Evolutionary conservation across 371 early-diverging fungal species (phyloP).

Genomic region (Rhizopus delemar): DNA sequence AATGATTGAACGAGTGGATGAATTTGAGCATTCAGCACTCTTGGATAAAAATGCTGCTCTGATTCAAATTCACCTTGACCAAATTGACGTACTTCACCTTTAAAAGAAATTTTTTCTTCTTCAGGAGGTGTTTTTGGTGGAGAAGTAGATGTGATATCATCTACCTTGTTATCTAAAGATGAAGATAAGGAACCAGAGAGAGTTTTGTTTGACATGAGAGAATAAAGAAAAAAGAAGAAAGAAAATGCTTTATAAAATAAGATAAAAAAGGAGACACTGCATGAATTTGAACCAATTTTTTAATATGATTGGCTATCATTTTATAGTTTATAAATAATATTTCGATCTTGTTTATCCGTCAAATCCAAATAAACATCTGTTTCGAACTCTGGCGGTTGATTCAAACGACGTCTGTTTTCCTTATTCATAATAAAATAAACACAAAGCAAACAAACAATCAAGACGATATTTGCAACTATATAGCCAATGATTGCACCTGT

Average conservation of each 20-base stretch:
- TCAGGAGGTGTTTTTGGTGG: conserved; percentile 45
- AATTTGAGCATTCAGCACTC: conserved; percentile 89
- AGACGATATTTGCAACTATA: conserved; percentile 15
- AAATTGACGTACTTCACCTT: conserved; percentile 34
- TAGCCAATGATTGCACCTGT: conserved; percentile 26
- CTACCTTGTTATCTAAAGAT: too few species aligned
- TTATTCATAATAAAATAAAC: conserved; percentile 21
- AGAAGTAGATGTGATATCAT: conserved; percentile 15
- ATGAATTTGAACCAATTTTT: too few species aligned
- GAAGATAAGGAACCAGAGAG: too few species aligned
- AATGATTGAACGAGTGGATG: conserved; percentile 88
- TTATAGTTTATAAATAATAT: conserved; percentile 42
- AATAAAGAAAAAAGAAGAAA: too few species aligned
- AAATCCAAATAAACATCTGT: conserved; percentile 33
- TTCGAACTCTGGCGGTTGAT: conserved; percentile 9
- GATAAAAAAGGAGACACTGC: too few species aligned
- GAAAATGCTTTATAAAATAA: too few species aligned
- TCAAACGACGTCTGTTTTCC: conserved; percentile 25
- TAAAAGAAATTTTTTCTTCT: conserved; percentile 17
- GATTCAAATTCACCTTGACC: conserved; percentile 81
- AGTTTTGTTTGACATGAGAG: too few species aligned
- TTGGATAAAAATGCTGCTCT: conserved; percentile 89
- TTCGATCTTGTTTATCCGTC: conserved; percentile 40
- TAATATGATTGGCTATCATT: too few species aligned
- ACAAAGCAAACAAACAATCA: conserved; percentile 17